Evolutionary conservation across 345 rosid species (phyloP), one percentile per base, ranked within the genome.

Genomic region (Syzygium grande): DNA sequence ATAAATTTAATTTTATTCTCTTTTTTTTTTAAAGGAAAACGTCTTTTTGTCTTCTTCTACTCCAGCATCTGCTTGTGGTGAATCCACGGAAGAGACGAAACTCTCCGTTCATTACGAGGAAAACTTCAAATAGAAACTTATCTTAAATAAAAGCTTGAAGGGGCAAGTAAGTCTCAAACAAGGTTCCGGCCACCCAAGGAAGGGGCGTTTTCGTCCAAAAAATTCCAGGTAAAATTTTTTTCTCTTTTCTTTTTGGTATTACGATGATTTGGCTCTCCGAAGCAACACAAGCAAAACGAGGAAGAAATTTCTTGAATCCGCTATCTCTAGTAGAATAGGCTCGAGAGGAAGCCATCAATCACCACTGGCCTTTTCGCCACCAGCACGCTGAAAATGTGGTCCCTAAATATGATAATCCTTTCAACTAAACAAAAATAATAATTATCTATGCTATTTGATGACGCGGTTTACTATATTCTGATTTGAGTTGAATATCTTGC

Each of bases 391-490:
- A 61, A 61, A 61, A 61, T 61, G 34, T 27, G 19, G 73, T 11
- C 15, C 12, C 15, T 15, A 14, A 61, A 61, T 61, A n/a, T 13
- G 27, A 59, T 5, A 59, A 59, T 59, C 15, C 9, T 12, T 61
- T 12, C 13, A 0, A 61, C 27, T 43, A 43, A 43, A 43, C 2
- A 1, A 16, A n/a, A 13, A 61, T 23, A n/a, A 13, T 12, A 1
- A 61, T 61, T 13, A 61, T 61, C 4, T 34, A n/a, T 61, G 34
- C 13, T 61, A n/a, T 13, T n/a, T 61, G 9, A n/a, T 3, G 0
- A 3, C 1, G 0, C n/a, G 4, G 1, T n/a, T n/a, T 61, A 27
- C n/a, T 0, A 7, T 61, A 61, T 61, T n/a, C 19, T 0, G 4
- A 27, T 13, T 61, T 61, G 68, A 61, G 30, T 61, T 61, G 73